These are phyloP conservation scores for Trypanosoma cruzi DNA, from an alignment of 208 protist genomes.

Conservation along the genomic window DNA sequence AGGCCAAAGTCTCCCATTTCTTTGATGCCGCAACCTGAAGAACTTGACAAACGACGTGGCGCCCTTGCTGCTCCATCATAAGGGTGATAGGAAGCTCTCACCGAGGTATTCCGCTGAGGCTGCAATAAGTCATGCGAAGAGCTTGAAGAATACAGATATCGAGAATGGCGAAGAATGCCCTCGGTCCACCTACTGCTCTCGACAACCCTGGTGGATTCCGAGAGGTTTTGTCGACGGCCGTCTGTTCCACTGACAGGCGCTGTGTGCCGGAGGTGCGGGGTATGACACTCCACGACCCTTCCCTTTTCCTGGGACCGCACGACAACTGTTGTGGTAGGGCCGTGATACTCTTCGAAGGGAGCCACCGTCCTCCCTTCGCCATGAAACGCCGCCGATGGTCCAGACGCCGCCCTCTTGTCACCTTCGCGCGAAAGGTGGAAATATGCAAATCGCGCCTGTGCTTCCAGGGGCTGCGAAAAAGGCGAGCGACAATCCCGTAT, in stretches of 20 bases:
- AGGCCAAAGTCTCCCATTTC: not conserved
- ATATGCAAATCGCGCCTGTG: slow-evolving; percentile 18
- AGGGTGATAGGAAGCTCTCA: not conserved
- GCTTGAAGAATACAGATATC: not conserved
- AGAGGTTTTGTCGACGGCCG: not conserved
- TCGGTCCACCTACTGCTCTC: slow-evolving; percentile 6
- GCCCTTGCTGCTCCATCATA: not conserved
- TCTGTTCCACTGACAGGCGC: not conserved
- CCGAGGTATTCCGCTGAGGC: not conserved
- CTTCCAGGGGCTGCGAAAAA: slow-evolving; percentile 18
- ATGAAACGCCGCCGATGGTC: not conserved
- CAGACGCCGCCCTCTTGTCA: not conserved
- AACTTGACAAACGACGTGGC: too few species aligned
- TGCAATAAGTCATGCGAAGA: not conserved
- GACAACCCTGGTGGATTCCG: not conserved
- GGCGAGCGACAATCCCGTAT: slow-evolving; percentile 1
- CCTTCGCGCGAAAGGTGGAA: slow-evolving; percentile 3
- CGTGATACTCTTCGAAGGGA: slow-evolving; percentile 3
- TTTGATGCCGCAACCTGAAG: not conserved
- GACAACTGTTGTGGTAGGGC: slow-evolving; percentile 17
- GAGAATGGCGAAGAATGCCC: slow-evolving; percentile 10
- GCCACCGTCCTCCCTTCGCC: not conserved
- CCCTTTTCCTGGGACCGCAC: not conserved
- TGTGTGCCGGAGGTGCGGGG: not conserved
- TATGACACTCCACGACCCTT: not conserved